These are phyloP conservation scores for Boletus vinaceobasis DNA, from an alignment of 768 basidiomycete genomes.

Conservation along the genomic window DNA sequence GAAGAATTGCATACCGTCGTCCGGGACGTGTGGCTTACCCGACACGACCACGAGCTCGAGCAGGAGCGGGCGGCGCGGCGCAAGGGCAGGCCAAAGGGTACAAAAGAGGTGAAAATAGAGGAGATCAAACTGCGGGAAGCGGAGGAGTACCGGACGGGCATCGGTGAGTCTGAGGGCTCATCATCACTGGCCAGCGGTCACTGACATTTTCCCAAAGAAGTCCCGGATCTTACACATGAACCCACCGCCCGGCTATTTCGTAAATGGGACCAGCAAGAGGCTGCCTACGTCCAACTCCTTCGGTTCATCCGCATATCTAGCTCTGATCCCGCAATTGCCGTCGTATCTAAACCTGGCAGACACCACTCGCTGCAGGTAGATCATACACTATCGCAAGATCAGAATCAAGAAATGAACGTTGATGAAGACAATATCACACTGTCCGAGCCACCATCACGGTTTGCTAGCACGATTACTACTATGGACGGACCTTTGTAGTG, in stretches of 20 bases:
- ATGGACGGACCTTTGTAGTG: conserved; percentile 34
- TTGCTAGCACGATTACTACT: conserved; percentile 36
- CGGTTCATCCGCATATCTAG: conserved; percentile 77
- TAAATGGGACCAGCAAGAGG: conserved; percentile 74
- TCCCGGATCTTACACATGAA: conserved; percentile 75
- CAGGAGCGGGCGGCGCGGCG: conserved; percentile 58
- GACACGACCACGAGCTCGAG: conserved; percentile 64
- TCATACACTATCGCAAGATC: conserved; percentile 1
- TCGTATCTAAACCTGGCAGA: conserved; percentile 60
- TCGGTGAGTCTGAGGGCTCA: conserved; percentile 51
- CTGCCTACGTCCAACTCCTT: conserved; percentile 65
- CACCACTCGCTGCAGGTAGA: conserved; percentile 38
- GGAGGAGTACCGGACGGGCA: conserved; percentile 75
- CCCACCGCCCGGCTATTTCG: conserved; percentile 68
- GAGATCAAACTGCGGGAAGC: conserved; percentile 64
- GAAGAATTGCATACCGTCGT: conserved; percentile 65
- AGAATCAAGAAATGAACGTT: conserved; percentile 28
- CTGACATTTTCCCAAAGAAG: conserved; percentile 44
- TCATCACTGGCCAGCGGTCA: not conserved
- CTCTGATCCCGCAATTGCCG: conserved; percentile 40
- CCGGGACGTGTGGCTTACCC: conserved; percentile 66
- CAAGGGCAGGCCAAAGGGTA: conserved; percentile 73
- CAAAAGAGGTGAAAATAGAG: conserved; percentile 63
- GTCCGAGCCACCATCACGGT: conserved; percentile 30
- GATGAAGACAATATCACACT: conserved; percentile 27